These are phyloP conservation scores for Botryotinia convoluta DNA, from an alignment of 2,329 filamentous ascomycete genomes.

Conservation along the genomic window DNA sequence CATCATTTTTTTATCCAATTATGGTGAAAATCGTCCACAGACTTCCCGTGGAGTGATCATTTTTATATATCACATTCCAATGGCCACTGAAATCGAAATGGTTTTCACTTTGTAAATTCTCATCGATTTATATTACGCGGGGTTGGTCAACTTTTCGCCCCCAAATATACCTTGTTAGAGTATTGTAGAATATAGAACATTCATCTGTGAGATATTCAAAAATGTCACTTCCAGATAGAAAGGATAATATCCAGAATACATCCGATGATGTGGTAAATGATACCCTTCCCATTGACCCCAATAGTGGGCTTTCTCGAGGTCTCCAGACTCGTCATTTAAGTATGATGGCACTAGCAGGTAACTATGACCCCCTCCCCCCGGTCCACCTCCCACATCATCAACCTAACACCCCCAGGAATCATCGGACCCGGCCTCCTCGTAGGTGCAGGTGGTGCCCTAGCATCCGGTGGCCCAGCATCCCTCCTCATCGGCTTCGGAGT, in stretches of 20 bases:
- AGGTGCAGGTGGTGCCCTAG: slow-evolving; percentile 66
- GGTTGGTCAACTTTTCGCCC: background rate
- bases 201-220: background rate
- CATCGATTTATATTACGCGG: background rate
- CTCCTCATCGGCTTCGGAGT: slow-evolving; percentile 71
- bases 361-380: background rate
- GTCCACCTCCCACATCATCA: background rate
- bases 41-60: background rate
- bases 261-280: background rate
- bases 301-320: slow-evolving; percentile 65
- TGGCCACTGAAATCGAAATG: background rate
- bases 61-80: background rate
- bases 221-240: background rate
- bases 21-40: slow-evolving; percentile 1
- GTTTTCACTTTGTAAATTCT: background rate
- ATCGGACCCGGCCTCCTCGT: slow-evolving; percentile 70
- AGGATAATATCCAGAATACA: background rate
- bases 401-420: slow-evolving; percentile 37
- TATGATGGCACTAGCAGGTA: slow-evolving; percentile 60
- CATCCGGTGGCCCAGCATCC: slow-evolving; percentile 67
- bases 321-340: slow-evolving; percentile 66
- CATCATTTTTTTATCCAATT: slow-evolving; percentile 17
- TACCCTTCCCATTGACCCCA: slow-evolving; percentile 45
- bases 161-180: background rate
- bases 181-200: background rate